Percentiles rank a stretch among this genome's conserved stretches.
Evolutionary conservation across 1,139 yeast species (phyloP).

Genomic region (Debaryomycetaceae sp.): DNA sequence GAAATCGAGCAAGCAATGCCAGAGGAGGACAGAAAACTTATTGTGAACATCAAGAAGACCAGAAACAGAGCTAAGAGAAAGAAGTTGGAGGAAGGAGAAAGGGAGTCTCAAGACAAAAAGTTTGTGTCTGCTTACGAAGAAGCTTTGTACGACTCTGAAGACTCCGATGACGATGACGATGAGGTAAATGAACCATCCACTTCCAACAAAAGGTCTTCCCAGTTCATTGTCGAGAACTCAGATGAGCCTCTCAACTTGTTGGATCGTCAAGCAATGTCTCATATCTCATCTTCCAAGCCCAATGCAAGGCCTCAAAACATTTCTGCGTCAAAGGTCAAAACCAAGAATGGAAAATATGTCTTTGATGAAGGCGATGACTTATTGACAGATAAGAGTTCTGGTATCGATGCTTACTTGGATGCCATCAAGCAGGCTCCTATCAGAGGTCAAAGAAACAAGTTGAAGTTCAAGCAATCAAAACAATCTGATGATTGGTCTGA

Average conservation of each 20-base stretch:
- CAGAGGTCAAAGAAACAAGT: constrained; percentile 86
- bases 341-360: constrained; percentile 54
- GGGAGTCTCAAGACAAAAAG: constrained; percentile 29
- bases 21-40: constrained; percentile 76
- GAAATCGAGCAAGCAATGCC: constrained; percentile 79
- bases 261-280: constrained; percentile 80
- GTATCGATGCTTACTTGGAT: constrained; percentile 87
- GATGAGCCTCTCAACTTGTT: constrained; percentile 88
- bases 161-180: constrained; percentile 44
- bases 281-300: constrained; percentile 84
- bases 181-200: constrained; percentile 21
- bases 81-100: constrained; percentile 37
- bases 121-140: constrained; percentile 85
- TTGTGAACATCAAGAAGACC: constrained; percentile 80
- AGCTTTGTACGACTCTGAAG: constrained; percentile 63
- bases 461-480: constrained; percentile 73
- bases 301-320: constrained; percentile 47
- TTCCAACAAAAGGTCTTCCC: constrained; percentile 39
- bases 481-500: constrained; percentile 54
- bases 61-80: constrained; percentile 82
- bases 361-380: constrained; percentile 51
- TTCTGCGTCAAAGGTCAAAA: constrained; percentile 43
- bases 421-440: constrained; percentile 92
- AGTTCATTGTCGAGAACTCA: constrained; percentile 71
- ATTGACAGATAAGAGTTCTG: constrained; percentile 44